Base-by-base conservation (phyloP, 345 rosid genomes). In the Eucalyptus cladocalyx region DNA sequence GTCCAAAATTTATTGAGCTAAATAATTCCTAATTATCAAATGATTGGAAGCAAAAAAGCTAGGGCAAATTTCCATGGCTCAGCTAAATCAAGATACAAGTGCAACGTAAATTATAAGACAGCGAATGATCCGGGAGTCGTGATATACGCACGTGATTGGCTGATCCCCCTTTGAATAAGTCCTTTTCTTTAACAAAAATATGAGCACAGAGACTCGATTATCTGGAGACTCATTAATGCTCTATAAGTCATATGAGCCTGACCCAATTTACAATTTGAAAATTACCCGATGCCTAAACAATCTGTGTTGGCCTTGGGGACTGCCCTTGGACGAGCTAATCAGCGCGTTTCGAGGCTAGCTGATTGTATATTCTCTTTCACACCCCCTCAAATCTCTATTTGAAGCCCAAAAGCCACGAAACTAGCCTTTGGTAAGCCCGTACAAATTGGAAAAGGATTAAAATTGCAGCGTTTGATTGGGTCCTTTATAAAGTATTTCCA, bases 141-240 rank as follows among this genome's bases (percentile, higher is more conserved):
- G 67, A 60, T 60, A 28, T 60, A 11, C 15, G 2, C 67, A 0
- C 0, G 15, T 26, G 67, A 60, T 60, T 60, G 17, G 32, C 16
- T 11, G 32, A 60, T 60, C 67, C 2, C 7, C 24, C 10, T 19
- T 51, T 0, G 56, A 53, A 53, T 53, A 19, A 53, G 56, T 3
- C 16, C 0, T 56, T 56, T 4, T 4, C 7, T 28, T 28, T 60
- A 26, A 60, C 5, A 56, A 26, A 30, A 60, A 2, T 26, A 28
- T 30, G 16, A 60, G n/a, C 0, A 58, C 0, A 3, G 14, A 26
- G 4, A 60, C 15, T 60, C 15, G 0, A 12, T 0, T 58, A 58
- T 28, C 2, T 1, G 15, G 2, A 60, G 67, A 28, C 67, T 12
- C 15, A 1, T 11, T 13, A 58, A 58, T 26, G 1, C 4, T 58